A percentile compares a stretch with the other conserved stretches of the same genome.
phyloP scores from a whole-genome alignment of 352 stramenopile species.

The Phytophthora cryptogea region DNA sequence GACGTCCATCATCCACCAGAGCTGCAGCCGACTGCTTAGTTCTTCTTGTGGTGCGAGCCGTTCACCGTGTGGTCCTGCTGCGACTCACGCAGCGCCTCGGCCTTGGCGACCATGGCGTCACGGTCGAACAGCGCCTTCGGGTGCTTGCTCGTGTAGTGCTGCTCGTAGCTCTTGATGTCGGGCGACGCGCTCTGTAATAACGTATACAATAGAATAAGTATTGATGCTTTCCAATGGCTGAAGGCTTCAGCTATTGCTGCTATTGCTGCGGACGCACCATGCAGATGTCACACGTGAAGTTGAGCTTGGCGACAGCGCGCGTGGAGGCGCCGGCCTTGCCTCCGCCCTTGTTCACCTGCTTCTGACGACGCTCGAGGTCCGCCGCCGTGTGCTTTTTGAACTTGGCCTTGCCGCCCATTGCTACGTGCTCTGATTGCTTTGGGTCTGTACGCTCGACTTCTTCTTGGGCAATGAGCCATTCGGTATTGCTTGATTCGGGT shows the following conservation, averaged over 20 bases:
- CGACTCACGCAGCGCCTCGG: conserved; percentile 51
- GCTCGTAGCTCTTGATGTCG: conserved; percentile 67
- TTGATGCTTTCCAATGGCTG: neutral
- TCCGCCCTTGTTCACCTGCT: conserved; percentile 65
- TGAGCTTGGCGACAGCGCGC: conserved; percentile 53
- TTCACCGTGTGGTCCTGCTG: conserved; percentile 34
- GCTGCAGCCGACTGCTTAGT: conserved; percentile 24
- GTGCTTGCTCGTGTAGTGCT: conserved; percentile 67
- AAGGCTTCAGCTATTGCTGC: neutral
- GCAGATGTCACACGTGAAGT: conserved; percentile 74
- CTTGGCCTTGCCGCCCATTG: conserved; percentile 73
- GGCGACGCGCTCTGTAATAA: conserved; percentile 49
- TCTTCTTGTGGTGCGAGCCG: conserved; percentile 63
- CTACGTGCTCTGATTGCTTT: conserved; percentile 5
- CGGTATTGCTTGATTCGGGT: neutral
- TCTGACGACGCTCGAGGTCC: conserved; percentile 51
- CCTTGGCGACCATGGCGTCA: conserved; percentile 49
- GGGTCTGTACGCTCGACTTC: conserved; percentile 9
- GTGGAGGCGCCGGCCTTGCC: conserved; percentile 47
- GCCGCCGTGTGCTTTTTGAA: conserved; percentile 82
- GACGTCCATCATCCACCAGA: conserved; percentile 15
- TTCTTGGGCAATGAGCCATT: conserved; percentile 25
- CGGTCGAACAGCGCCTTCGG: conserved; percentile 58
- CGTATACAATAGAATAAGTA: conserved; percentile 9
- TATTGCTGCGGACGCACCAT: conserved; percentile 41